Percentiles rank a stretch among this genome's conserved stretches.
phyloP scores from a whole-genome alignment of 75 land plant species.

The Azolla pinnata region DNA sequence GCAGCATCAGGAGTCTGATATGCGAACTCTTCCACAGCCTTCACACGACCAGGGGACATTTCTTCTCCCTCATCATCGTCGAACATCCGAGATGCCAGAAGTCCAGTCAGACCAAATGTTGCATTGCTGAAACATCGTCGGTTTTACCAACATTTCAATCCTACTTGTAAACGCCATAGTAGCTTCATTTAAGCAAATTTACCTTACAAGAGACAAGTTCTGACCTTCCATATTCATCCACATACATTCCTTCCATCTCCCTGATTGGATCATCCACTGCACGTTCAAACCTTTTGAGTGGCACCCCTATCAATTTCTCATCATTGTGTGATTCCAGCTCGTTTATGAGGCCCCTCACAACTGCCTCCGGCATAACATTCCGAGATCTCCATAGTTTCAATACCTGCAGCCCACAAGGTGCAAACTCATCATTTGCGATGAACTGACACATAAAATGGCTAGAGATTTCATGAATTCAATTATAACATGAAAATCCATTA shows the following conservation, averaged over 20 bases:
- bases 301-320: constrained; percentile 22
- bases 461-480: too few species aligned
- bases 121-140: constrained; percentile 50
- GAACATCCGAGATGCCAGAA: constrained; percentile 49
- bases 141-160: too few species aligned
- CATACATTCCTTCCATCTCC: constrained; percentile 95
- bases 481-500: too few species aligned
- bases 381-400: constrained; percentile 80
- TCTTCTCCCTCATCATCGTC: constrained; percentile 75
- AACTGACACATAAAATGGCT: too few species aligned
- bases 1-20: too few species aligned
- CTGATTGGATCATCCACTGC: constrained; percentile 80
- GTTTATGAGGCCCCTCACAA: constrained; percentile 55
- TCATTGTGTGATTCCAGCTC: constrained; percentile 51
- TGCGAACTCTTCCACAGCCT: too few species aligned
- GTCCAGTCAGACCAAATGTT: constrained; percentile 44
- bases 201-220: too few species aligned
- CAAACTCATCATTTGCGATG: too few species aligned
- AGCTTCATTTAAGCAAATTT: too few species aligned
- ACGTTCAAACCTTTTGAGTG: constrained; percentile 52
- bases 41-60: too few species aligned
- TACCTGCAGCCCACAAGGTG: constrained; percentile 52
- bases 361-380: constrained; percentile 54
- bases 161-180: too few species aligned
- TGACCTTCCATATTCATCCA: constrained; percentile 98